Conservation (phyloP, 495 filamentous ascomycete species). For the Amniculicola lignicola region DNA sequence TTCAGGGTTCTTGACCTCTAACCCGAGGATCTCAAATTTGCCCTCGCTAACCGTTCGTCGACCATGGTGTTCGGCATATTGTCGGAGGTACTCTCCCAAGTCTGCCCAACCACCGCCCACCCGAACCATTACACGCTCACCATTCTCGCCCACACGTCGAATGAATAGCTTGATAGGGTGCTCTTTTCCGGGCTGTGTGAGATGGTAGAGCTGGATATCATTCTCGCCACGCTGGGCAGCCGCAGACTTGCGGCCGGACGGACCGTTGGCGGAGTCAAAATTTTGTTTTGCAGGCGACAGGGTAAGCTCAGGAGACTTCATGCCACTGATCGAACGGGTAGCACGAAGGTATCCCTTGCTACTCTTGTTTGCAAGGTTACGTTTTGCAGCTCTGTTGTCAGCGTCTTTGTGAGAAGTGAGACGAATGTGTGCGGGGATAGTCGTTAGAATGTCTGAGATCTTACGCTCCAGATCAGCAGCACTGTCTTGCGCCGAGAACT, state of each 20-base stretch:
- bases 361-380: constrained; percentile 9
- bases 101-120: constrained; percentile 97
- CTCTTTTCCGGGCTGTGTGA: constrained; percentile 76
- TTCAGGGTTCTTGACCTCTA: constrained; percentile 34
- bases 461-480: constrained; percentile 74
- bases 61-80: constrained; percentile 88
- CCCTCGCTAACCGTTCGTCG: constrained; percentile 50
- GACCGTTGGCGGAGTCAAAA: constrained; percentile 18
- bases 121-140: constrained; percentile 95
- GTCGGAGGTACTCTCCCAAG: constrained; percentile 86
- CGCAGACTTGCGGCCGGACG: constrained; percentile 26
- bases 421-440: constrained; percentile 75
- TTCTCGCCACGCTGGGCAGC: constrained; percentile 15
- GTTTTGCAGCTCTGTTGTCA: constrained; percentile 28
- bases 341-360: constrained; percentile 26
- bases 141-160: constrained; percentile 79
- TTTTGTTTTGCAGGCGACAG: constrained; percentile 28
- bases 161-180: constrained; percentile 91
- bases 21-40: constrained; percentile 60
- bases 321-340: constrained; percentile 20
- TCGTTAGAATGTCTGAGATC: constrained; percentile 77
- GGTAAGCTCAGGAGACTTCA: constrained; percentile 35
- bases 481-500: constrained; percentile 23
- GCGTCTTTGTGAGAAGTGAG: constrained; percentile 57
- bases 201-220: constrained; percentile 69